Evolutionary conservation across 495 filamentous ascomycete genomes (phyloP).

Genomic region (Aspergillus panamensis): DNA sequence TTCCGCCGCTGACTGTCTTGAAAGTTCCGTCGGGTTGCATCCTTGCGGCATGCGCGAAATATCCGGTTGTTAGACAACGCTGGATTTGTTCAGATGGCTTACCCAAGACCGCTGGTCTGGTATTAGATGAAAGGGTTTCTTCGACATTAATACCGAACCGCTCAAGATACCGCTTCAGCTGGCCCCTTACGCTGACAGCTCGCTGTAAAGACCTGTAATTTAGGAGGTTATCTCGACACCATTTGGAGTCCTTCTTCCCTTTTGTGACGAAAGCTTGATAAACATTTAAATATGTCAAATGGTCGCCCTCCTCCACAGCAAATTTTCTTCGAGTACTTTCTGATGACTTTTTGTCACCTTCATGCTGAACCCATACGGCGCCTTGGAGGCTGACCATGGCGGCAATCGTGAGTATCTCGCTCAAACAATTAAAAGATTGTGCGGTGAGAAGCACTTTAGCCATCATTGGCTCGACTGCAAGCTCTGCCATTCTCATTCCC

Average conservation of each 20-base stretch:
- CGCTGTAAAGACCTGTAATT: constrained; percentile 81
- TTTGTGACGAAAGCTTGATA: constrained; percentile 88
- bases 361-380: constrained; percentile 75
- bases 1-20: constrained; percentile 68
- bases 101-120: constrained; percentile 29
- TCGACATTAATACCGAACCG: constrained; percentile 73
- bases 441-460: constrained; percentile 84
- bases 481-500: constrained; percentile 88
- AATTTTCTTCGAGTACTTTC: constrained; percentile 79
- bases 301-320: constrained; percentile 90
- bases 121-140: constrained; percentile 47
- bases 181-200: constrained; percentile 81
- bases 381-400: constrained; percentile 90
- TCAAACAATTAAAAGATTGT: constrained; percentile 68
- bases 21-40: constrained; percentile 97
- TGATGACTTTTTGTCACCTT: constrained; percentile 66
- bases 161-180: constrained; percentile 84
- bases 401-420: constrained; percentile 86
- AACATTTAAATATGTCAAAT: constrained; percentile 89
- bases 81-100: constrained; percentile 69
- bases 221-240: constrained; percentile 81
- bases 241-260: constrained; percentile 78
- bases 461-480: constrained; percentile 96
- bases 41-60: constrained; percentile 90
- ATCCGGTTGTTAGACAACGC: constrained; percentile 84